A percentile compares a stretch with the other conserved stretches of the same genome.
These are phyloP conservation scores for Claviceps spartinae DNA, from an alignment of 2,329 filamentous ascomycete genomes.

Conservation along the genomic window DNA sequence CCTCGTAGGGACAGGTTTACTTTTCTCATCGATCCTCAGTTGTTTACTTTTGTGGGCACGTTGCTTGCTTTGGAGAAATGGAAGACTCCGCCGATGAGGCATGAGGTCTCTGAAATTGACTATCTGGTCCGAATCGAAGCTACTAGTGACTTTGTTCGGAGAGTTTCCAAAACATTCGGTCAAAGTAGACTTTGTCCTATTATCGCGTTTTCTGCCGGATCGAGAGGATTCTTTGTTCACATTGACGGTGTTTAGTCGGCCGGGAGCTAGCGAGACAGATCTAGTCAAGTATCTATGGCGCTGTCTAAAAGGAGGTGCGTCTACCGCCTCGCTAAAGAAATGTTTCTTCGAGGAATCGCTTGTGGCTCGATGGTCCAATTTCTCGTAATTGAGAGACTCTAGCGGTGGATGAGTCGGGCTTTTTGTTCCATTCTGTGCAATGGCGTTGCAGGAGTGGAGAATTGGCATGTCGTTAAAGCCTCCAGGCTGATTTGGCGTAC, in stretches of 20 bases:
- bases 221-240: not conserved
- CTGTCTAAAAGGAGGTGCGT: not conserved
- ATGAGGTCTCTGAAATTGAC: constrained; percentile 15
- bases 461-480: constrained; percentile 2
- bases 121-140: not conserved
- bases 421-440: constrained; percentile 5
- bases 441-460: constrained; percentile 15
- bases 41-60: not conserved
- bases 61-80: constrained; percentile 9
- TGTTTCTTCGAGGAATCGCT: not conserved
- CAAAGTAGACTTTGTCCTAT: not conserved
- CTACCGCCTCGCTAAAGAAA: not conserved
- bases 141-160: not conserved
- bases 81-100: constrained; percentile 18
- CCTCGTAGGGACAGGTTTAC: not conserved
- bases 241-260: not conserved
- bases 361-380: not conserved
- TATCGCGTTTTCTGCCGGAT: not conserved
- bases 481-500: not conserved
- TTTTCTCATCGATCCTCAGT: not conserved
- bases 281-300: constrained; percentile 4
- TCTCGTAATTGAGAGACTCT: constrained; percentile 13
- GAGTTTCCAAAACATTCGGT: not conserved
- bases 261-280: constrained; percentile 2
- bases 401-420: constrained; percentile 12